These are phyloP conservation scores for Triticum aestivum DNA, from an alignment of 176 grass and related monocot species.

Conservation along the genomic window IWGSC_CS_RefSeq_v2.1 NC_057800.1:497503773-497504272, in stretches of 20 bases:
- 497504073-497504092: constrained; percentile 42
- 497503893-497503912: constrained; percentile 48
- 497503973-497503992: not conserved
- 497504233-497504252: constrained; percentile 47
- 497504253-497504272: constrained; percentile 58
- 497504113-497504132: constrained; percentile 19
- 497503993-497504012: constrained; percentile 17
- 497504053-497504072: constrained; percentile 16
- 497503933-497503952: constrained; percentile 62
- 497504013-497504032: constrained; percentile 29
- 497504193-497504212: constrained; percentile 40
- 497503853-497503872: not conserved
- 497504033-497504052: not conserved
- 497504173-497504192: not conserved
- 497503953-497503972: constrained; percentile 46
- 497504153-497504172: not conserved
- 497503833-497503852: not conserved
- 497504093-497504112: constrained; percentile 41
- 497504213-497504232: constrained; percentile 60
- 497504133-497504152: not conserved
- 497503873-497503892: not conserved
- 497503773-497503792: constrained; percentile 12
- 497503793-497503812: constrained; percentile 51
- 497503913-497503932: constrained; percentile 58
- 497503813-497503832: constrained; percentile 2